Evolutionary conservation across 2,329 filamentous ascomycete species (phyloP), one percentile per base, ranked within the genome.

Genomic region (Aspergillus costaricaensis): DNA sequence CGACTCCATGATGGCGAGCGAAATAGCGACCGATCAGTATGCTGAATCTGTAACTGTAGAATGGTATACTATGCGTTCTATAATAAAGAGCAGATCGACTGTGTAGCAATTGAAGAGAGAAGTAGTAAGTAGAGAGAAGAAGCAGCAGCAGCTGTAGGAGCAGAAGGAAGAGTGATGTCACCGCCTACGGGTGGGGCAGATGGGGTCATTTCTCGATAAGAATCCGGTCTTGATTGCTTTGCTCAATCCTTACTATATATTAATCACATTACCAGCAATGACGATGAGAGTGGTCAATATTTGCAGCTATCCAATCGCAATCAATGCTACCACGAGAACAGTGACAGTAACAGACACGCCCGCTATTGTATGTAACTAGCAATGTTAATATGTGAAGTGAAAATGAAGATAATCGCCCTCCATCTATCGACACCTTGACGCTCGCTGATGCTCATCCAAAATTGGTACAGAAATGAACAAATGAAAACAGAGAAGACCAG

Each of bases 401-500:
- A 59, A 39, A 63, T 55, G 62, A 64, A 57, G 23, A 54, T 60
- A 55, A 44, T 21, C 62, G 57, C 59, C 60, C 60, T 41, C 61
- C 62, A 57, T 71, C 67, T 71, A 70, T 67, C 60, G 64, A 68
- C 62, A 66, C 66, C 67, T 57, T 62, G 66, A 70, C 72, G 71
- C 73, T 74, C 72, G 68, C 62, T 67, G 66, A 75, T 74, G 72
- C 72, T 70, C 51, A 65, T 55, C 62, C 44, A 55, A 65, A 68
- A 54, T 58, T 10, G 55, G 51, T 47, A 58, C 39, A 50, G 56
- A 58, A 57, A 41, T 3, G 39, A 30, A 53, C 36, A 59, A 62
- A 57, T 36, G 38, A 50, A 43, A 47, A 54, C 43, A 39, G 62
- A 58, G 38, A 43, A 60, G 56, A 55, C 27, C 15, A 49, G 43